Evolutionary conservation across 352 stramenopile species (phyloP).

Genomic region (Pythium brachiatum): DNA sequence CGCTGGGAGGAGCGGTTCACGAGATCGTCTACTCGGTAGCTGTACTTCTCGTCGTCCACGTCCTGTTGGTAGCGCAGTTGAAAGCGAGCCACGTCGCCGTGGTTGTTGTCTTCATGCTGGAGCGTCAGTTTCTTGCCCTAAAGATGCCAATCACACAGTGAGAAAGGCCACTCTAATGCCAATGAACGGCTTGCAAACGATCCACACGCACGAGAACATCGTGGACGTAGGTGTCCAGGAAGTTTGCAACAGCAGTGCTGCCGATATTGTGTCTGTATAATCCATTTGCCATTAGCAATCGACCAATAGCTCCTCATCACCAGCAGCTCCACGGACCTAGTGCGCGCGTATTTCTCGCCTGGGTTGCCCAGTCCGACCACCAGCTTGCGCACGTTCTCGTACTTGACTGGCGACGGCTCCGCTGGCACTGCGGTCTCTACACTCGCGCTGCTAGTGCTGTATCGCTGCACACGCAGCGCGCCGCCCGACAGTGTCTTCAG

Average conservation of each 20-base stretch:
- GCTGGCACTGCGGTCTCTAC: background rate
- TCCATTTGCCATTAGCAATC: background rate
- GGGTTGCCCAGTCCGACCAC: conserved; percentile 85
- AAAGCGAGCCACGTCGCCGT: conserved; percentile 67
- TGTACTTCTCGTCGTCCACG: conserved; percentile 31
- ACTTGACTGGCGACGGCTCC: conserved; percentile 32
- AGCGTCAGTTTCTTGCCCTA: conserved; percentile 50
- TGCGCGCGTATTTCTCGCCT: conserved; percentile 77
- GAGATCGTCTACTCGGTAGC: conserved; percentile 62
- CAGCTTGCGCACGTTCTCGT: conserved; percentile 74
- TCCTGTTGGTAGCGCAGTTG: conserved; percentile 64
- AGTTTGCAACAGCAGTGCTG: conserved; percentile 58
- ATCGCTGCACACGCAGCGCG: conserved; percentile 11
- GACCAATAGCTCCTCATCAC: background rate
- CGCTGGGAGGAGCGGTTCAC: conserved; percentile 73
- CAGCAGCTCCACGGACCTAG: conserved; percentile 36
- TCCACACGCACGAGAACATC: conserved; percentile 44
- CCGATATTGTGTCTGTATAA: conserved; percentile 76
- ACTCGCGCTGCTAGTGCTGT: conserved; percentile 3
- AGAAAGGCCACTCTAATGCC: background rate
- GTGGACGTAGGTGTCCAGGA: conserved; percentile 61
- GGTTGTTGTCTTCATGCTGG: conserved; percentile 51
- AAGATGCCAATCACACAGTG: background rate
- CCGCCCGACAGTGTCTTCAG: conserved; percentile 24
- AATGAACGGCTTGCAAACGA: background rate